These are phyloP conservation scores for Setaria viridis DNA, from an alignment of 202 grass and related monocot species.

Conservation along the genomic window DNA sequence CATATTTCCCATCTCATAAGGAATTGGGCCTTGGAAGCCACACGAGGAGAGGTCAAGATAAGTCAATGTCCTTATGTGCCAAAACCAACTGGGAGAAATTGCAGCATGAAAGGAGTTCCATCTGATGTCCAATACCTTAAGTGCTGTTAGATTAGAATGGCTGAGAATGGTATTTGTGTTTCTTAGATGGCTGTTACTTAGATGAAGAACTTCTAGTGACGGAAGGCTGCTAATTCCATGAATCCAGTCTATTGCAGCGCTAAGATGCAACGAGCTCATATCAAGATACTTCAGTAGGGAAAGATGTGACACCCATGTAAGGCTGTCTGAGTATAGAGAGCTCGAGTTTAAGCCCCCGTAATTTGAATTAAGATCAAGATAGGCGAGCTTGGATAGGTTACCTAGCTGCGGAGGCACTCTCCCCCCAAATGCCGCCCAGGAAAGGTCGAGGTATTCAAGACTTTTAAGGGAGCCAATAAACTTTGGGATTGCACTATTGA, in stretches of 20 bases:
- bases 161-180: background rate
- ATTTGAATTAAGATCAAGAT: background rate
- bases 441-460: background rate
- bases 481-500: too few relatives aligned
- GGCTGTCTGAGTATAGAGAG: too few relatives aligned
- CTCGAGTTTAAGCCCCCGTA: too few relatives aligned
- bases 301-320: background rate
- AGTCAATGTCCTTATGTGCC: background rate
- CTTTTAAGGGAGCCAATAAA: constrained; percentile 27
- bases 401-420: background rate
- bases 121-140: background rate
- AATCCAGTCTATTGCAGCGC: background rate
- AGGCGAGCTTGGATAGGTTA: background rate
- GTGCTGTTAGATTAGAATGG: background rate
- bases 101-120: background rate
- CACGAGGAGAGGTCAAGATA: background rate
- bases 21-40: background rate
- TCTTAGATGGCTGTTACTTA: background rate
- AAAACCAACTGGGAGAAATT: background rate
- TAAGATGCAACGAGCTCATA: background rate
- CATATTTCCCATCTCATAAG: constrained; percentile 1
- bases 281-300: background rate
- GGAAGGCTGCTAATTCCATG: background rate
- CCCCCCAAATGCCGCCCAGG: background rate
- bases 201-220: background rate